Evolutionary conservation across 2,329 filamentous ascomycete genomes (phyloP), one percentile per base, ranked within the genome.

Genomic region (Pyrenochaeta sp.): DNA sequence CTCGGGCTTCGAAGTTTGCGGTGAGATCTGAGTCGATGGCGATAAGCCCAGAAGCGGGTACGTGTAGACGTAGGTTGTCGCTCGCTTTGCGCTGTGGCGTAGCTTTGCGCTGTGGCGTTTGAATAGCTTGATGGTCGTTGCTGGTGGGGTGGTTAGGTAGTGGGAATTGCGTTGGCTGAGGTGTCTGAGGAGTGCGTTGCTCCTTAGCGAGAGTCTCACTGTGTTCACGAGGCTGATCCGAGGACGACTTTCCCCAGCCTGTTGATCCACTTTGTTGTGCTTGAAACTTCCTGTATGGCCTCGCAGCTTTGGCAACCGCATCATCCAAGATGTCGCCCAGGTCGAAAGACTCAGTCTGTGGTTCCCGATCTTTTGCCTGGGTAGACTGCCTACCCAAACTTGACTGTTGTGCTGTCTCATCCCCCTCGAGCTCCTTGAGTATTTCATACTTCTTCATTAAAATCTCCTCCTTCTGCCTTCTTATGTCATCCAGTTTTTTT

Each of bases 21-120:
- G 59, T 66, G 1, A 72, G 51, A 15, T 50, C n/a, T 6, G 56
- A 19, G 46, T 73, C 72, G n/a, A 75, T 63, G 1, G 50, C 36
- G 4, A 66, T 15, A 13, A 50, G 37, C 8, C 57, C 60, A 0
- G 59, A 50, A 5, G 55, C 8, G 0, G 67, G 61, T 0, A 72
- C 50, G 5, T 56, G 15, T 15, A 64, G 55, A 36, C 54, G 67
- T 0, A 71, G 55, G 5, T 46, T 47, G 1, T 69, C 53, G 2
- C 55, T 56, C 2, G 61, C 51, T n/a, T 34, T 47, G 15, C 40
- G 27, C 28, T 52, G 27, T 19, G 50, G 39, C 15, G 32, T 19
- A 19, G 19, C 19, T 19, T 19, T 19, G 19, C 19, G 19, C 19
- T 19, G 19, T 19, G 19, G 19, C 19, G 19, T 19, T 19, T 19